Evolutionary conservation across 148 eudicot species (phyloP), one percentile per base, ranked within the genome.

Genomic region (Nepenthes gracilis): DNA sequence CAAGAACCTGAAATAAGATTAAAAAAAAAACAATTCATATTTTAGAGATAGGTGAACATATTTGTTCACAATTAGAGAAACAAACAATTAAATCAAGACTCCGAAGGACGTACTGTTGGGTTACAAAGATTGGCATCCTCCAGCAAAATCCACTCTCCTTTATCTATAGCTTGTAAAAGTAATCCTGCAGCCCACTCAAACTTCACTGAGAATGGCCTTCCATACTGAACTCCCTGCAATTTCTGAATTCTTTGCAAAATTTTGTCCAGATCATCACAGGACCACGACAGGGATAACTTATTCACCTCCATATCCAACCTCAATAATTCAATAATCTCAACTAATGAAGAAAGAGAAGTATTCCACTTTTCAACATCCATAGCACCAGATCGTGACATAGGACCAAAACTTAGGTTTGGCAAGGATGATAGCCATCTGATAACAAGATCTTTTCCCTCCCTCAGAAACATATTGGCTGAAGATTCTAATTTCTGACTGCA

Each of bases 51-150:
- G 2, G 38, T 59, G 36, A 32, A 36, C 36, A 53, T 50, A 35
- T 4, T 63, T 49, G 23, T 9, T 3, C 1, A 12, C 4, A 35
- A 37, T 36, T 48, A 10, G 33, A 13, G 47, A 13, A 10, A 60
- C 14, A 40, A 40, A 45, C 32, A 45, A 43, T n/a, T 9, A 60
- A 10, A 40, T 9, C 33, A 7, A 60, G 47, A 32, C 12, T 60
- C 50, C 1, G 3, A 60, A 71, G 23, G 12, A 47, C 58, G 45
- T 73, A 92, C 99, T 70, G 99, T 93, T 61, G 99, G 99, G 68
- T 89, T 93, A 78, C 99, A 93, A 61, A 89, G 89, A 69, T 93
- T 93, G 37, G 99, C 96, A 72, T 93, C 90, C 80, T 93, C 95
- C 32, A 93, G 70, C 43, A 93, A 86, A 70, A 93, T 80, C 99